Conservation (phyloP, 768 basidiomycete species). For the Russula vinacea region DNA sequence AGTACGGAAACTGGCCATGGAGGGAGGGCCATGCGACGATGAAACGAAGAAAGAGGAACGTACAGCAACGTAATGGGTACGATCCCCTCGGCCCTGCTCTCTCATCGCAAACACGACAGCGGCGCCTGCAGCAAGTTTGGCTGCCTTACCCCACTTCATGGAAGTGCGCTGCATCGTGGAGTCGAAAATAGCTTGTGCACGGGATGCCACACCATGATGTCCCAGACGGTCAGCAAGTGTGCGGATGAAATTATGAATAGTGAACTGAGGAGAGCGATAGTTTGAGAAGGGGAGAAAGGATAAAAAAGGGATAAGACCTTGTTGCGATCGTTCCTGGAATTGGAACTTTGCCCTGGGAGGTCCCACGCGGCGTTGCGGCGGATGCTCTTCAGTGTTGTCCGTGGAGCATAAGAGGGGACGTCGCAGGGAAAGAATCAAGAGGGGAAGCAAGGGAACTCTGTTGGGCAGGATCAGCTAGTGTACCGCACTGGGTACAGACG, state of each 20-base stretch:
- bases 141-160: constrained; percentile 72
- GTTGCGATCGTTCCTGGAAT: constrained; percentile 62
- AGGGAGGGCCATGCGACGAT: neutral
- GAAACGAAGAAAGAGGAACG: constrained; percentile 14
- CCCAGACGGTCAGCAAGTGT: constrained; percentile 58
- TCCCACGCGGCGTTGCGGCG: constrained; percentile 55
- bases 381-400: constrained; percentile 45
- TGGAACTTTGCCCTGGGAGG: constrained; percentile 62
- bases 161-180: constrained; percentile 55
- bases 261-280: constrained; percentile 41
- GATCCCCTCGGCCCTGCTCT: constrained; percentile 65
- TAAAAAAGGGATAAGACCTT: constrained; percentile 43
- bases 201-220: constrained; percentile 57
- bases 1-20: constrained; percentile 3
- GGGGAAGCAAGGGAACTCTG: constrained; percentile 58
- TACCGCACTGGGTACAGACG: constrained; percentile 70
- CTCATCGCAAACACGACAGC: constrained; percentile 68
- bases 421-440: constrained; percentile 37
- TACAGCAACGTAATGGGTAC: constrained; percentile 64
- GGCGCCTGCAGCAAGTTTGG: constrained; percentile 66
- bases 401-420: constrained; percentile 32
- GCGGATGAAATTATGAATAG: constrained; percentile 61
- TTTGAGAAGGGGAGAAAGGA: constrained; percentile 26
- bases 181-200: constrained; percentile 66
- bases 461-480: constrained; percentile 55